Conservation (phyloP, 2,329 filamentous ascomycete genomes). For the Trichophyton schoenleinii region DNA sequence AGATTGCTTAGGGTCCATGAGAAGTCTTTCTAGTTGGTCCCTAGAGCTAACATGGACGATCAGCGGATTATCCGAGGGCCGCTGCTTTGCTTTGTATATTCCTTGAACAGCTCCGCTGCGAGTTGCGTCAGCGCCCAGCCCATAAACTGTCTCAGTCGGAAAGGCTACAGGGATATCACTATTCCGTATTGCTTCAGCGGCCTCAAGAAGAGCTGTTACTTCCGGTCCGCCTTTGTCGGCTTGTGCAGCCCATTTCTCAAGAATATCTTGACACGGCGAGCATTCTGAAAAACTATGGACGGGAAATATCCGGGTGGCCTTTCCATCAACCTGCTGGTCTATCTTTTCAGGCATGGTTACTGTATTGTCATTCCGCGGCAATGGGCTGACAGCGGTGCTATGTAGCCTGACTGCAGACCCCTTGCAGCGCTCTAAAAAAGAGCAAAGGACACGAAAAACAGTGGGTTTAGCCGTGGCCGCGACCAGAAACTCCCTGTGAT, state of each 20-base stretch:
- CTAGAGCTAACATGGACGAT: constrained; percentile 85
- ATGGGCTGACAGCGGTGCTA: not conserved
- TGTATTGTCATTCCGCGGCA: not conserved
- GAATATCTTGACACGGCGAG: constrained; percentile 22
- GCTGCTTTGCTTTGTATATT: constrained; percentile 84
- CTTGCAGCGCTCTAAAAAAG: not conserved
- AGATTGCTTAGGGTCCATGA: constrained; percentile 32
- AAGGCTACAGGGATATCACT: constrained; percentile 76
- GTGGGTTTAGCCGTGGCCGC: not conserved
- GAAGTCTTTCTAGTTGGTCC: constrained; percentile 55
- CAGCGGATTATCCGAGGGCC: constrained; percentile 87
- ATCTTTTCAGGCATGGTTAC: not conserved
- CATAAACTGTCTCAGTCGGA: constrained; percentile 95
- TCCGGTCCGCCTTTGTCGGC: constrained; percentile 31
- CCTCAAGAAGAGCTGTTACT: constrained; percentile 45
- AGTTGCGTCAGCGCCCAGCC: constrained; percentile 90
- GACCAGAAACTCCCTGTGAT: not conserved
- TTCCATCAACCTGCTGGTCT: not conserved
- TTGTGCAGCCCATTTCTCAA: constrained; percentile 30
- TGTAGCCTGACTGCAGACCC: not conserved
- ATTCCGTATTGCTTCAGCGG: constrained; percentile 52
- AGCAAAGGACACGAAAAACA: not conserved
- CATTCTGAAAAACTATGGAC: constrained; percentile 27
- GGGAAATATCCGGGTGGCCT: constrained; percentile 25
- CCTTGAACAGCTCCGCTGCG: constrained; percentile 68